phyloP scores from a whole-genome alignment of 768 basidiomycete species.

The Cubamyces lactineus region DNA sequence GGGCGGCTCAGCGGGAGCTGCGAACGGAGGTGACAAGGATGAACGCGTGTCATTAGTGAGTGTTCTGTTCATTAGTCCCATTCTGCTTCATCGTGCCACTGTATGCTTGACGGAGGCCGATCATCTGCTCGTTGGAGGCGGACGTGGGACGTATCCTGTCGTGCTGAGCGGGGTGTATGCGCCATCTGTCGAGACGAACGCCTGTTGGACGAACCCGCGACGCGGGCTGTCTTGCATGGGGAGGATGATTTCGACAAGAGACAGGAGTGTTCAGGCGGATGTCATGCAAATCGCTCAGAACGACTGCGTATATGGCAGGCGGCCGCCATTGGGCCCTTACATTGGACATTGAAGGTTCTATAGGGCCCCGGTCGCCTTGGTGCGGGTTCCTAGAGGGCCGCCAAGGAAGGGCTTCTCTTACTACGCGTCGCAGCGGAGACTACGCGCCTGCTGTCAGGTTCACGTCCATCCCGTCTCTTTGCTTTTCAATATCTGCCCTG shows the following conservation, averaged over 20 bases:
- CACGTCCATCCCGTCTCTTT: neutral
- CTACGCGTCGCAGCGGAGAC: conserved; percentile 1
- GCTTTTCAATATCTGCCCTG: neutral
- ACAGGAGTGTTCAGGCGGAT: neutral
- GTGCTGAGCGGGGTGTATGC: neutral
- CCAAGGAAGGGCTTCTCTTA: neutral
- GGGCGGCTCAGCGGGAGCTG: conserved; percentile 15
- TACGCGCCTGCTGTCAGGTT: conserved; percentile 2
- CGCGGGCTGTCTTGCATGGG: neutral
- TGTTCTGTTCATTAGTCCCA: neutral
- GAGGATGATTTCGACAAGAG: neutral
- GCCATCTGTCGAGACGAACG: conserved; percentile 10
- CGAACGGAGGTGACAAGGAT: conserved; percentile 25
- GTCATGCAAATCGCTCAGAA: too few species aligned
- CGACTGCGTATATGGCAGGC: neutral
- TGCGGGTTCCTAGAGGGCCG: conserved; percentile 4
- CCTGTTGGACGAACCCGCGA: neutral
- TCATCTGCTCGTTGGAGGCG: neutral
- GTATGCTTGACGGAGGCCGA: neutral
- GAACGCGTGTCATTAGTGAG: conserved; percentile 31
- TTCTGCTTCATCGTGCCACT: neutral
- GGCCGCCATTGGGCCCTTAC: neutral
- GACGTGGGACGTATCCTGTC: conserved; percentile 9
- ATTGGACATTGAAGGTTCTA: neutral
- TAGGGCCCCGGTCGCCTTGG: conserved; percentile 19